Conservation (phyloP, 139 green algal species). For the Coelastrella sp. region DNA sequence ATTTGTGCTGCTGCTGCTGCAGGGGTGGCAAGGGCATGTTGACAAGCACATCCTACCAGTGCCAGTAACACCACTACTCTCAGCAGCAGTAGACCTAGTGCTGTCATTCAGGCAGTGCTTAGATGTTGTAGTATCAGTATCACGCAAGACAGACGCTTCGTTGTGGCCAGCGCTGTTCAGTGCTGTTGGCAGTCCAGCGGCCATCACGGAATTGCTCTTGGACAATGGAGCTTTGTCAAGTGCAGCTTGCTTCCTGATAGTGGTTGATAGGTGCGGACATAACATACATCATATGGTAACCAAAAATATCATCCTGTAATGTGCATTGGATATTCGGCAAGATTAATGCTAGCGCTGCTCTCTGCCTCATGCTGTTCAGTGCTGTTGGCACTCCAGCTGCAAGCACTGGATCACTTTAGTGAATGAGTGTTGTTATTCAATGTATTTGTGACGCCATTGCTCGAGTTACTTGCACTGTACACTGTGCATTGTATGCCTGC, state of each 20-base stretch:
- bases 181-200: conserved; percentile 80
- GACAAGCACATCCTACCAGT: conserved; percentile 10
- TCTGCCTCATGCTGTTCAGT: conserved; percentile 79
- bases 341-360: too few relatives aligned
- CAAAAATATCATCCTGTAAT: too few relatives aligned
- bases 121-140: conserved; percentile 94
- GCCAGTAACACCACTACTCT: conserved; percentile 72
- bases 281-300: too few relatives aligned
- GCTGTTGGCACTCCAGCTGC: conserved; percentile 80
- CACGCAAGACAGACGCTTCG: conserved; percentile 94
- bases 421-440: too few relatives aligned
- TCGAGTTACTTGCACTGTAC: too few relatives aligned
- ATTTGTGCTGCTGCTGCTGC: conserved; percentile 32
- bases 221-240: conserved; percentile 67
- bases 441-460: too few relatives aligned
- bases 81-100: conserved; percentile 80
- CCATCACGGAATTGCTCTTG: conserved; percentile 78
- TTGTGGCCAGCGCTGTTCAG: conserved; percentile 96
- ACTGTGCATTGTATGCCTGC: too few relatives aligned
- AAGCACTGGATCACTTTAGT: conserved; percentile 72
- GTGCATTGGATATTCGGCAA: too few relatives aligned
- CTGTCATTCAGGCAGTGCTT: conserved; percentile 71
- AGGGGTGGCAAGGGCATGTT: conserved; percentile 42
- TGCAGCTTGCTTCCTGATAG: conserved; percentile 84
- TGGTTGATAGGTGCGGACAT: conserved; percentile 74